Conservation (phyloP, 352 stramenopile genomes). For the Globisporangium spiculum region DNA sequence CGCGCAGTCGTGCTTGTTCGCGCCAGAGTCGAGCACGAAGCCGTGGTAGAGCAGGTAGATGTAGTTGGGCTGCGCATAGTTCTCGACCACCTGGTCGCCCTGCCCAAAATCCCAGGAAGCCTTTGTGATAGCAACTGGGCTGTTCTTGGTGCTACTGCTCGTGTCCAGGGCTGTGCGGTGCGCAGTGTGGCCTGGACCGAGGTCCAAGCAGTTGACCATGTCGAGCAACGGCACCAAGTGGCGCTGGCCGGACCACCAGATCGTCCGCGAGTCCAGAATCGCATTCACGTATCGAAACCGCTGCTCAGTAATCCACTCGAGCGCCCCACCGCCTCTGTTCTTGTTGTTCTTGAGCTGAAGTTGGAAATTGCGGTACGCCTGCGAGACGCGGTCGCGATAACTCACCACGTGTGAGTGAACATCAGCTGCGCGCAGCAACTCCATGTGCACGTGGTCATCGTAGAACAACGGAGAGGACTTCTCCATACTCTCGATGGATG, state of each 20-base stretch:
- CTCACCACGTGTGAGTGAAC: conserved; percentile 33
- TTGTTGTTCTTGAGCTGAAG: conserved; percentile 4
- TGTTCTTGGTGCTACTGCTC: neutral
- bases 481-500: conserved; percentile 23
- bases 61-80: conserved; percentile 93
- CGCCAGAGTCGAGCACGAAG: conserved; percentile 60
- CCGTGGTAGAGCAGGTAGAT: conserved; percentile 93
- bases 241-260: conserved; percentile 90
- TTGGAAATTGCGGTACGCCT: conserved; percentile 14
- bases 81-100: conserved; percentile 87
- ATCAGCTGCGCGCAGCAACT: conserved; percentile 41
- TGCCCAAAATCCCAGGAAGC: conserved; percentile 60
- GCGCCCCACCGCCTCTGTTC: neutral
- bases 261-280: conserved; percentile 89
- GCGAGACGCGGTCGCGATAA: conserved; percentile 31
- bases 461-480: conserved; percentile 55
- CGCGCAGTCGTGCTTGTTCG: conserved; percentile 85
- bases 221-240: conserved; percentile 94
- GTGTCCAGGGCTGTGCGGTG: conserved; percentile 50
- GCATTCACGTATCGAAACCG: conserved; percentile 80
- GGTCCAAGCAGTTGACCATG: conserved; percentile 90
- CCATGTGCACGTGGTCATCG: conserved; percentile 40
- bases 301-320: conserved; percentile 49
- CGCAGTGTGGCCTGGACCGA: conserved; percentile 33
- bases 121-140: conserved; percentile 58